Evolutionary conservation across 1,284 basidiomycete genomes (phyloP).

Genomic region (Leucoagaricus sp.): DNA sequence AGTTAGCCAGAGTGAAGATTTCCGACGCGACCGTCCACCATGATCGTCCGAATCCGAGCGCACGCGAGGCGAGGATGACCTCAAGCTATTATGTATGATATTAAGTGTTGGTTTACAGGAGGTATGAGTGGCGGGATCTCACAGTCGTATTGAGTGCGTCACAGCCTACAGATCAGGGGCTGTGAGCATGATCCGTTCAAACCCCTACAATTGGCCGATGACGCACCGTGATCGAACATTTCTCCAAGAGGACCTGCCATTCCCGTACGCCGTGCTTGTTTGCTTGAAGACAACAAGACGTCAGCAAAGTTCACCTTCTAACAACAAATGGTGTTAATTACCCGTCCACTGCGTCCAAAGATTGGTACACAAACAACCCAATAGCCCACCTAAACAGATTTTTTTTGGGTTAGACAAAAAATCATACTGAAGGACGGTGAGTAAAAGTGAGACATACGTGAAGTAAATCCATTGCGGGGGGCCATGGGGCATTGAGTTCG

Average conservation of each 20-base stretch:
- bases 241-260: constrained; percentile 97
- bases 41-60: constrained; percentile 88
- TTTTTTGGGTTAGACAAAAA: not conserved
- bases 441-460: constrained; percentile 52
- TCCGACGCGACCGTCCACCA: constrained; percentile 96
- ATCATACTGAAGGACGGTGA: not conserved
- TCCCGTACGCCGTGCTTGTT: constrained; percentile 92
- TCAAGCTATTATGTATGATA: constrained; percentile 55
- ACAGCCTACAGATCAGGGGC: constrained; percentile 52
- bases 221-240: constrained; percentile 93
- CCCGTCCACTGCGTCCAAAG: constrained; percentile 88
- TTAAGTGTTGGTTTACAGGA: not conserved
- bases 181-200: too few relatives aligned
- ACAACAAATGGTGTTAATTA: constrained; percentile 32
- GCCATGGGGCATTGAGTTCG: constrained; percentile 61
- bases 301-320: not conserved
- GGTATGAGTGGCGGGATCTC: constrained; percentile 21
- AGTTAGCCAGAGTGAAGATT: constrained; percentile 87
- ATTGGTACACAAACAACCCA: constrained; percentile 93
- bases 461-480: constrained; percentile 87
- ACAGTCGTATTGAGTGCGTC: constrained; percentile 96
- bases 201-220: not conserved
- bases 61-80: constrained; percentile 79
- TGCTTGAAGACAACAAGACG: constrained; percentile 47
- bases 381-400: constrained; percentile 69